Evolutionary conservation across 768 basidiomycete genomes (phyloP).

Genomic region (Porpolomopsis calyptriformis): DNA sequence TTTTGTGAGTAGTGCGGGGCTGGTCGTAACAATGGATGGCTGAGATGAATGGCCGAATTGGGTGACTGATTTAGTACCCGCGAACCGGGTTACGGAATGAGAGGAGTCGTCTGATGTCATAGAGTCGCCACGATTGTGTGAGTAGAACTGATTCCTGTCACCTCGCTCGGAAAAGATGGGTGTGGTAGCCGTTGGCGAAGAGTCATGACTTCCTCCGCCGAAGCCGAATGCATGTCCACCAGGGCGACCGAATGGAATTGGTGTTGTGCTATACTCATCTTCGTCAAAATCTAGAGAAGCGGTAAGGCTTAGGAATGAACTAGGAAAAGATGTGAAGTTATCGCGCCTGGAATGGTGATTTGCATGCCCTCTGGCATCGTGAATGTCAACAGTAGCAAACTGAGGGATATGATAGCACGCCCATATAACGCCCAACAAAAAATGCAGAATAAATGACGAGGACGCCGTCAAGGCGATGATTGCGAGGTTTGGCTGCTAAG

Average conservation of each 20-base stretch:
- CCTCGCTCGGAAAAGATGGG: conserved; percentile 36
- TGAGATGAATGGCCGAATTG: conserved; percentile 65
- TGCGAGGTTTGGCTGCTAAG: not conserved
- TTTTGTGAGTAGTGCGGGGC: conserved; percentile 51
- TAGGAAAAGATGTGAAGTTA: conserved; percentile 2
- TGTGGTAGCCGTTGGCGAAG: conserved; percentile 51
- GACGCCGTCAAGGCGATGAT: not conserved
- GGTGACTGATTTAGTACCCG: conserved; percentile 35
- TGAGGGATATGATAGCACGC: not conserved
- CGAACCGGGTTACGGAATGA: conserved; percentile 45
- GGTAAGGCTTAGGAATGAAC: conserved; percentile 8
- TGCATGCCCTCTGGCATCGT: conserved; percentile 36
- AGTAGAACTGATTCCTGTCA: conserved; percentile 52
- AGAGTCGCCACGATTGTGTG: conserved; percentile 70
- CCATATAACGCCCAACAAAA: not conserved
- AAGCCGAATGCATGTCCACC: conserved; percentile 34
- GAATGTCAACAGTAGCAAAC: not conserved
- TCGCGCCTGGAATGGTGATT: conserved; percentile 55
- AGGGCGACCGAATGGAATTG: conserved; percentile 63
- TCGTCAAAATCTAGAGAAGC: conserved; percentile 65
- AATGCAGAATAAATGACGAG: not conserved
- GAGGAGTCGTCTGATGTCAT: conserved; percentile 67
- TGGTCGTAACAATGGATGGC: conserved; percentile 52
- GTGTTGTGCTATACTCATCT: conserved; percentile 50
- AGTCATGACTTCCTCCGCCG: conserved; percentile 38